Conservation (phyloP, 768 basidiomycete species). For the Russula dissimulans region DNA sequence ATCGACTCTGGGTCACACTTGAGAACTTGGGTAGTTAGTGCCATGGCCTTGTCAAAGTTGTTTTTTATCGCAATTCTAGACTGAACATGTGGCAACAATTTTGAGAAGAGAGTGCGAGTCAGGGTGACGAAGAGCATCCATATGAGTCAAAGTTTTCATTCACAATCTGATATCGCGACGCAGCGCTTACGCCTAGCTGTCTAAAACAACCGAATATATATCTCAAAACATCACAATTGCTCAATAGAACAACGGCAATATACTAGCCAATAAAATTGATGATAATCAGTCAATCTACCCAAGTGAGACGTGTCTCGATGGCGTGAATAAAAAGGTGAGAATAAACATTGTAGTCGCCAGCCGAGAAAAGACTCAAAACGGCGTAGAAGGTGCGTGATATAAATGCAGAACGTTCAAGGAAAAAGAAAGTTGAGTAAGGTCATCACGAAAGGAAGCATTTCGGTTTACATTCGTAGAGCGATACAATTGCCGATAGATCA, state of each 20-base stretch:
- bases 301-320: background rate
- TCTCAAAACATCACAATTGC: background rate
- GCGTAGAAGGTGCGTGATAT: background rate
- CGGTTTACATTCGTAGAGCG: constrained; percentile 9
- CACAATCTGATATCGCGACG: background rate
- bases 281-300: background rate
- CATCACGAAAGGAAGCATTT: background rate
- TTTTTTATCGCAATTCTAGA: background rate
- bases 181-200: background rate
- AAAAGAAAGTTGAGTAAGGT: background rate
- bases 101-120: background rate
- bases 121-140: background rate
- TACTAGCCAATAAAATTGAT: background rate
- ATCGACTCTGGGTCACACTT: constrained; percentile 57
- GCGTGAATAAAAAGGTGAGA: background rate
- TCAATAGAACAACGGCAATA: constrained; percentile 1
- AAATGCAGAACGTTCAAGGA: background rate
- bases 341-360: background rate
- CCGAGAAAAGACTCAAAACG: background rate
- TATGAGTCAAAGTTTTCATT: too few species aligned
- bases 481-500: constrained; percentile 3
- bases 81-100: background rate
- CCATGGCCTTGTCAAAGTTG: constrained; percentile 6
- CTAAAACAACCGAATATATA: background rate
- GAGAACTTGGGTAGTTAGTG: constrained; percentile 35